Percentiles rank a stretch among this genome's conserved stretches.
phyloP scores from a whole-genome alignment of 2,329 filamentous ascomycete species.

The Leptographium radiaticola region DNA sequence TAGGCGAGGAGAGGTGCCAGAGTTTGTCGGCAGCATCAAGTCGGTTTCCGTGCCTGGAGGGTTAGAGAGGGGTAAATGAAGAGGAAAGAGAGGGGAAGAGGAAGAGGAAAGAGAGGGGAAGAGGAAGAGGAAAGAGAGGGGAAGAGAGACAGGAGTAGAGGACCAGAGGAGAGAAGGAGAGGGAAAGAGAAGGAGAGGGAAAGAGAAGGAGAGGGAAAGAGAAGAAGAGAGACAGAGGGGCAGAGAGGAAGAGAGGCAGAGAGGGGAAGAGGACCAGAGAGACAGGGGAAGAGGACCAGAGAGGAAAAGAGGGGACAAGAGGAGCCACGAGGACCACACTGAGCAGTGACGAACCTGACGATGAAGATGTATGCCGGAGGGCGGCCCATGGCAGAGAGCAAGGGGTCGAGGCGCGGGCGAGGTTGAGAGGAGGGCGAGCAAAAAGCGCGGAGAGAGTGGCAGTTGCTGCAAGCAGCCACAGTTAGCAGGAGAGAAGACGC shows the following conservation, averaged over 20 bases:
- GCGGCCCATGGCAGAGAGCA: constrained; percentile 25
- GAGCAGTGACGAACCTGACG: constrained; percentile 30
- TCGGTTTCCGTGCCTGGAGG: constrained; percentile 68
- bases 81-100: not conserved
- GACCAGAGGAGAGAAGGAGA: too few relatives aligned
- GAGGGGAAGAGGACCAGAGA: too few relatives aligned
- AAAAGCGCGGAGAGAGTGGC: not conserved
- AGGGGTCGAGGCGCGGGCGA: not conserved
- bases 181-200: too few relatives aligned
- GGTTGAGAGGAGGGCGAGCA: not conserved
- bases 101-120: too few relatives aligned
- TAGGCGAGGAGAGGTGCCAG: constrained; percentile 87
- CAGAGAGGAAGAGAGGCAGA: too few relatives aligned
- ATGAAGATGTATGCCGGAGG: constrained; percentile 37
- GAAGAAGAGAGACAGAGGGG: too few relatives aligned
- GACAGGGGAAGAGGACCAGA: too few relatives aligned
- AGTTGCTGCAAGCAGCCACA: not conserved
- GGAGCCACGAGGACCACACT: too few relatives aligned
- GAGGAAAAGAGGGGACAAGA: not conserved
- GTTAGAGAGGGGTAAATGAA: not conserved
- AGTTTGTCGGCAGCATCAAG: constrained; percentile 89
- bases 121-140: too few relatives aligned
- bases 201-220: too few relatives aligned
- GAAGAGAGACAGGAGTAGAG: too few relatives aligned
- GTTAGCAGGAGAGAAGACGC: not conserved